These are phyloP conservation scores for Arabis hirsuta DNA, from an alignment of 345 rosid genomes.

Conservation along the genomic window DNA sequence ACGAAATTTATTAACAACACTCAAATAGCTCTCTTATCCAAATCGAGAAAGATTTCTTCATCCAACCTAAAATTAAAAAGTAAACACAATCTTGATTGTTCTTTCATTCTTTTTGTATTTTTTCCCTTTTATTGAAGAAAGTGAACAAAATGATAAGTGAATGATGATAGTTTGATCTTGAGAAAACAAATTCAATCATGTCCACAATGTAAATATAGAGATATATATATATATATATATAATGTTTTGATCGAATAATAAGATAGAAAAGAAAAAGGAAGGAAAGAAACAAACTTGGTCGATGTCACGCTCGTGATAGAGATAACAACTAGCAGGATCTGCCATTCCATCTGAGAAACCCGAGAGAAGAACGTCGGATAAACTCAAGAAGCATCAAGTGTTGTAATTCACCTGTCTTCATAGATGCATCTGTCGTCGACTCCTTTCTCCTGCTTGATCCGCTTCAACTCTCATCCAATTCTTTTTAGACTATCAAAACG, in stretches of 20 bases:
- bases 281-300: constrained; percentile 64
- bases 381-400: constrained; percentile 63
- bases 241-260: not conserved
- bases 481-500: constrained; percentile 26
- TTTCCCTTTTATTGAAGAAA: not conserved
- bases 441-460: constrained; percentile 40
- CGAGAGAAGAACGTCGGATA: constrained; percentile 52
- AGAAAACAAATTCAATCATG: not conserved
- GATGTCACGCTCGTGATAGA: constrained; percentile 80
- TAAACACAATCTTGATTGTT: not conserved
- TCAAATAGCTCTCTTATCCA: not conserved
- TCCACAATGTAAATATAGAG: not conserved
- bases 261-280: not conserved
- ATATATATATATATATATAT: no score
- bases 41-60: not conserved
- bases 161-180: not conserved
- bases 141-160: not conserved
- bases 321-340: constrained; percentile 76
- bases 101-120: not conserved
- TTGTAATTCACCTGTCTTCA: constrained; percentile 75
- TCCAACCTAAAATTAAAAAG: not conserved
- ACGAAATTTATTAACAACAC: not conserved
- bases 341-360: constrained; percentile 99
- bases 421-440: constrained; percentile 70
- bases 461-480: constrained; percentile 53